Base-by-base conservation (phyloP, 768 basidiomycete genomes). In the Cyathus striatus region DNA sequence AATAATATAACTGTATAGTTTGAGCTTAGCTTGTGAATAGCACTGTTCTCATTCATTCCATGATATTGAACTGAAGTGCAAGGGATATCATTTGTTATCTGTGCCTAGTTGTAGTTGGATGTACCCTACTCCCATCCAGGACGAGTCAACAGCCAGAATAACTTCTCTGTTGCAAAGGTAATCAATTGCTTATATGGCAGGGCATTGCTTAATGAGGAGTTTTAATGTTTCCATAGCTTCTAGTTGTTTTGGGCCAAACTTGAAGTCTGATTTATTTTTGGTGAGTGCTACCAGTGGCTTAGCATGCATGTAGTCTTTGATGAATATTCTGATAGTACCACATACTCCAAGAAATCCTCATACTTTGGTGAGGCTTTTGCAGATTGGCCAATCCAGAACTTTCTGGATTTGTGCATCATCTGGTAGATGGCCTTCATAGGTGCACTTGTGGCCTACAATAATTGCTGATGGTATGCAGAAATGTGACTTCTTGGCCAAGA, bases 21-120 rank as follows among this genome's bases (percentile, higher is more conserved):
- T 68, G 0, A 66, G 22, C 37, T 72, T 72, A 0, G 64, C 48
- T 40, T 72, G 69, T 0, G 65, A 69, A 44, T 64, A 72, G 5
- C 54, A 33, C 1, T 51, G 24, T 43, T 69, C 62, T 0, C 42
- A 23, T 16, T 65, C 43, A 39, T 58, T 69, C 43, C 61, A 51
- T 2, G 64, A 40, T 0, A 69, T 41, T 0, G 67, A 72, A 0
- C 66, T 62, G 46, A 58, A 73, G 0, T 53, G 47, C 0, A 60
- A 55, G 1, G 57, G 62, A 14, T 52, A 58, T 0, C 53, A 45
- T 9, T 49, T 44, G 0, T 51, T 40, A 0, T 52, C 45, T 20
- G 56, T 44, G 0, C 40, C 39, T 1, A 17, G 5, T 40, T 73
- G 72, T 0, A 45, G 51, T 0, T 72, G 47, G 6, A 63, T 44